Base-by-base conservation (phyloP, 257 asterid species). In the Scutellaria minor region DNA sequence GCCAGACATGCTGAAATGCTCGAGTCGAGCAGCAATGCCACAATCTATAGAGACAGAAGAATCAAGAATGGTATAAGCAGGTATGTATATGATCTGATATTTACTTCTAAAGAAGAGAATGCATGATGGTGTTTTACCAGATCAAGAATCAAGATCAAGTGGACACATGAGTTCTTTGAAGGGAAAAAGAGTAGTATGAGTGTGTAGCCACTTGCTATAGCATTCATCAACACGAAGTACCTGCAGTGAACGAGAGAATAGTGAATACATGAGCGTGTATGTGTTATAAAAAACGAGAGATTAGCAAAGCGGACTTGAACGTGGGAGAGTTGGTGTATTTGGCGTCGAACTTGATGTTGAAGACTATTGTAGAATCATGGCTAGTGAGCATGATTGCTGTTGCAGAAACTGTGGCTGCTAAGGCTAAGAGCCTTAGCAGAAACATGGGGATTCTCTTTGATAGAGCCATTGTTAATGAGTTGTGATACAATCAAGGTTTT, bases 1-100 rank as follows among this genome's bases (percentile, higher is more conserved):
- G 95, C 92, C 72, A 88, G 31, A 52, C 89, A 81, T 6, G 97
- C 91, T 4, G 97, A 83, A 54, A 93, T 62, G 87, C 92, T 85
- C 4, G 98, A 93, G 50, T 79, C 96, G 87, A 93, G 48, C 82
- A 93, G 14, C 80, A 90, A 44, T 6, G 85, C 57, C 73, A 93
- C 80, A 55, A 90, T 77, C 98, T 93, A 18, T 64, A 5, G 6
- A 13, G 3, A 12, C 55, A 7, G 2, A 27, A 46, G 8, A 6
- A 27, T 24, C 18, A 56, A 56, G 62, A 55, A 22, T 2, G 9
- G 22, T 22, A 55, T 12, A 31, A 58, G 45, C 8, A 31, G 4
- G 63, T 22, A 40, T 0, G 37, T 31, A 24, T 1, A 18, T 18
- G 35, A 48, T 48, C 5, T 35, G 7, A 4, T n/a, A 12, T 31